Conservation (phyloP, 2,329 filamentous ascomycete species). For the Conoideocrella luteorostrata region DNA sequence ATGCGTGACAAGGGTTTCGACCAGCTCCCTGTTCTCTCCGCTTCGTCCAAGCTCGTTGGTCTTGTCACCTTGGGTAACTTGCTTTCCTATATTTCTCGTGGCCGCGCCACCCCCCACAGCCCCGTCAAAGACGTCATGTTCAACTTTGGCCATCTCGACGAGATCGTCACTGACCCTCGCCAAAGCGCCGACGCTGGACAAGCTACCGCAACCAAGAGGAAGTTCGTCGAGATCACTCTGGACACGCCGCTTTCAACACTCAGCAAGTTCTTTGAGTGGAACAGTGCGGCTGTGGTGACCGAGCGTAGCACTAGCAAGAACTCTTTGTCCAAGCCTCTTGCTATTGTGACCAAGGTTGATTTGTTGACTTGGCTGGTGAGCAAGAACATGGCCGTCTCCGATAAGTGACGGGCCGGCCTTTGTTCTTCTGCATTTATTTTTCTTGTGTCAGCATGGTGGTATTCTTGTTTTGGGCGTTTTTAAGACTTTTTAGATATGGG, state of each 20-base stretch:
- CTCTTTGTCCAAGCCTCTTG: constrained; percentile 67
- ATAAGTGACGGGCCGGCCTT: constrained; percentile 6
- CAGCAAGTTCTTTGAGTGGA: constrained; percentile 96
- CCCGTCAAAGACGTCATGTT: constrained; percentile 92
- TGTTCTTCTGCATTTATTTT: not conserved
- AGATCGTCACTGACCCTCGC: constrained; percentile 84
- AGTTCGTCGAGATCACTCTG: constrained; percentile 90
- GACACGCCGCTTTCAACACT: constrained; percentile 79
- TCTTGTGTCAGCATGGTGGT: not conserved
- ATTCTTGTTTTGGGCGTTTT: constrained; percentile 4
- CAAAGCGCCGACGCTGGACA: constrained; percentile 43
- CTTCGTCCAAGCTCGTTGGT: constrained; percentile 70
- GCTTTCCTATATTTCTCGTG: constrained; percentile 80
- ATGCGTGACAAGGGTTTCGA: constrained; percentile 99
- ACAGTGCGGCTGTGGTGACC: constrained; percentile 90
- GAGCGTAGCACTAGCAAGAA: constrained; percentile 56
- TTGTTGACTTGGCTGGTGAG: constrained; percentile 87
- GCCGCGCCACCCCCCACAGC: constrained; percentile 66
- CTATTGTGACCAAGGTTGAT: constrained; percentile 95
- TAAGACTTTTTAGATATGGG: constrained; percentile 5
- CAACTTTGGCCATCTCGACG: constrained; percentile 79
- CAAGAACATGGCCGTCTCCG: no score
- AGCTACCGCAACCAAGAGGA: constrained; percentile 44
- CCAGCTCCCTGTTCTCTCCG: constrained; percentile 82
- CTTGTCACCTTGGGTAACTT: constrained; percentile 93